A percentile compares a stretch with the other conserved stretches of the same genome.
Conservation (phyloP, 2,329 filamentous ascomycete genomes). For the Spiromastix sp. region DNA sequence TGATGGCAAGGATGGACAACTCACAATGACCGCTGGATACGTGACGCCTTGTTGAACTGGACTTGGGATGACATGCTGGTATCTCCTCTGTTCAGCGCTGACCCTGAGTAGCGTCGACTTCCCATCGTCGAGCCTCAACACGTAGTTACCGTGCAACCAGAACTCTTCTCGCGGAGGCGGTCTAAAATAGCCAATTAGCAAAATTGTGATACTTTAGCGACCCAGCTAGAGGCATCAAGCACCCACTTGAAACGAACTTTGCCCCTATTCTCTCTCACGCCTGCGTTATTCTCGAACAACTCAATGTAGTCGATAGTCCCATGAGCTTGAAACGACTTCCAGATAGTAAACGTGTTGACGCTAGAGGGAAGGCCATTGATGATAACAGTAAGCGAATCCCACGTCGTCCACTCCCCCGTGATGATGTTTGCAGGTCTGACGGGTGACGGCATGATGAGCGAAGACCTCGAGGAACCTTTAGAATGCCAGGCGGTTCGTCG, state of each 20-base stretch:
- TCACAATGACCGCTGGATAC: conserved; percentile 29
- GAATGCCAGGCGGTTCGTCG: no score
- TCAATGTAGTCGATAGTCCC: conserved; percentile 49
- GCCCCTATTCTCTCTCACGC: conserved; percentile 32
- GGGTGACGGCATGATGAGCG: no score
- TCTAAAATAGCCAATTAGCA: conserved; percentile 14
- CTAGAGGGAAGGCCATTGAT: conserved; percentile 25
- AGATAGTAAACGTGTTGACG: conserved; percentile 34
- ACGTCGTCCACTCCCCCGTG: conserved; percentile 25
- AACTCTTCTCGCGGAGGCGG: conserved; percentile 45
- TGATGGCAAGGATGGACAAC: no score
- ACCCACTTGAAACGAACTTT: conserved; percentile 44
- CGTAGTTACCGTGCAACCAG: conserved; percentile 32
- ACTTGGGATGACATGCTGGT: conserved; percentile 19
- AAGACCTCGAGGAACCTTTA: no score
- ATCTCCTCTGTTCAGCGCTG: conserved; percentile 15
- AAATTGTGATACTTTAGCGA: not conserved
- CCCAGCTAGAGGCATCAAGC: no score
- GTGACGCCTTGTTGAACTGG: conserved; percentile 21
- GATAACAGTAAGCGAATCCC: conserved; percentile 29
- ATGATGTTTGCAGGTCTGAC: no score
- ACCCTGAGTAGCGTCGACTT: conserved; percentile 14
- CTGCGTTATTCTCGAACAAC: conserved; percentile 36
- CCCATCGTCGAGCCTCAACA: conserved; percentile 19
- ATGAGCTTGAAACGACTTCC: conserved; percentile 40